Base-by-base conservation (phyloP, 2,329 filamentous ascomycete species). In the Trichoderma atroviride region DNA sequence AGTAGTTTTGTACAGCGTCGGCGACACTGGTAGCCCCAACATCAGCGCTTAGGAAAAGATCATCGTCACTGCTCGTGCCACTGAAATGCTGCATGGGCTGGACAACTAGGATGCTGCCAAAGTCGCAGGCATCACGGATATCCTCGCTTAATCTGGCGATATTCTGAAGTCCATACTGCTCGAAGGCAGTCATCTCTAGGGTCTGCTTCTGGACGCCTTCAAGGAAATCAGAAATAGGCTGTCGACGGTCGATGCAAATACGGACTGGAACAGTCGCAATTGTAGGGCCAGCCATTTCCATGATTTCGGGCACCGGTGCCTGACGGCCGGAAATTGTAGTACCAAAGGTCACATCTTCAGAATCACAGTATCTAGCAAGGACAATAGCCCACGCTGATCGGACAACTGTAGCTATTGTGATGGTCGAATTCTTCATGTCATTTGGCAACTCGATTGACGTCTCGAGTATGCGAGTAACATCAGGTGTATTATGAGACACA, bases 151-250 rank as follows among this genome's bases (percentile, higher is more conserved):
- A 22, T 64, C 70, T 71, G 4, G 66, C 58, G 33, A 76, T 75
- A n/a, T 74, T 69, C 58, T 75, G 75, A 43, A 77, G 67, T 14
- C 75, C 75, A 11, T 55, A 71, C 24, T 75, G 73, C 40, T 76
- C 71, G 59, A 70, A 73, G 0, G 70, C 56, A 2, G 74, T 62
- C 71, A 75, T 74, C 31, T 73, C 70, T n/a, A 66, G 59, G 19
- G 69, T 62, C 27, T 72, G 69, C 3, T 33, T 58, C 53, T 74
- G 72, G 0, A 73, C 50, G 1, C 50, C 56, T 58, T 67, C 31
- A 0, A 74, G 60, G 63, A 66, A 72, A 2, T 37, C 63, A 0
- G 63, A 61, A n/a, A 70, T 13, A 1, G 24, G 33, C 24, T 65
- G 70, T 7, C 19, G 9, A 11, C 33, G 24, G 19, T 68, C 16